Evolutionary conservation across 768 basidiomycete genomes (phyloP).

Genomic region (Mycena metata): DNA sequence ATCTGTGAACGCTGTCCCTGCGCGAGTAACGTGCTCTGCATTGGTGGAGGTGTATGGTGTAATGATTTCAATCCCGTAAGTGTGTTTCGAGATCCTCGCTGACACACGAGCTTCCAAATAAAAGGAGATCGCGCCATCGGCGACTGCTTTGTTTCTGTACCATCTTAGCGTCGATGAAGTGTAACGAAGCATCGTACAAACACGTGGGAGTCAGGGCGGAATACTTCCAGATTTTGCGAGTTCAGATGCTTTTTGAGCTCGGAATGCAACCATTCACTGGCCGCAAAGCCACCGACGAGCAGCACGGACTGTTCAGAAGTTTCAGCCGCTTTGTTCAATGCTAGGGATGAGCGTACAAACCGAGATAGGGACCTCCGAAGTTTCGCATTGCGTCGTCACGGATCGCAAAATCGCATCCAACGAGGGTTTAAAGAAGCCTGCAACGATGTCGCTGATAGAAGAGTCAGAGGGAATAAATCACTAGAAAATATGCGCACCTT

Average conservation of each 20-base stretch:
- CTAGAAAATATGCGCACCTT: conserved; percentile 43
- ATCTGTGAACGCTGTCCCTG: not conserved
- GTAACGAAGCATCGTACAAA: conserved; percentile 48
- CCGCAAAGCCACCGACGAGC: conserved; percentile 73
- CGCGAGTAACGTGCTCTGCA: conserved; percentile 32
- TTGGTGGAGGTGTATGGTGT: conserved; percentile 28
- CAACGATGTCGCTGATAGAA: conserved; percentile 48
- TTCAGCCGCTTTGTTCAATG: not conserved
- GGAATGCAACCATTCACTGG: conserved; percentile 65
- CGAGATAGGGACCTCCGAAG: conserved; percentile 47
- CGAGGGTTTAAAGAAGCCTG: conserved; percentile 55
- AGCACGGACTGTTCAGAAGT: conserved; percentile 51
- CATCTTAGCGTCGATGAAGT: not conserved
- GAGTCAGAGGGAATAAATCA: not conserved
- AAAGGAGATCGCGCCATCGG: conserved; percentile 29
- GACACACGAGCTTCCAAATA: conserved; percentile 27
- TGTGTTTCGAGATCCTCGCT: conserved; percentile 19
- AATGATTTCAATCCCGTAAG: conserved; percentile 6
- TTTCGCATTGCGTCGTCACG: conserved; percentile 45
- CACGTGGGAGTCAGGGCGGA: conserved; percentile 68
- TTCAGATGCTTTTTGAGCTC: conserved; percentile 56
- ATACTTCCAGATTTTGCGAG: conserved; percentile 54
- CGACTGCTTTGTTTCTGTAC: conserved; percentile 29
- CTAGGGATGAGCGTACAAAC: conserved; percentile 37
- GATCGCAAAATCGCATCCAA: conserved; percentile 53